Conservation (phyloP, 2,329 filamentous ascomycete genomes). For the Raffaelea ambrosiae region DNA sequence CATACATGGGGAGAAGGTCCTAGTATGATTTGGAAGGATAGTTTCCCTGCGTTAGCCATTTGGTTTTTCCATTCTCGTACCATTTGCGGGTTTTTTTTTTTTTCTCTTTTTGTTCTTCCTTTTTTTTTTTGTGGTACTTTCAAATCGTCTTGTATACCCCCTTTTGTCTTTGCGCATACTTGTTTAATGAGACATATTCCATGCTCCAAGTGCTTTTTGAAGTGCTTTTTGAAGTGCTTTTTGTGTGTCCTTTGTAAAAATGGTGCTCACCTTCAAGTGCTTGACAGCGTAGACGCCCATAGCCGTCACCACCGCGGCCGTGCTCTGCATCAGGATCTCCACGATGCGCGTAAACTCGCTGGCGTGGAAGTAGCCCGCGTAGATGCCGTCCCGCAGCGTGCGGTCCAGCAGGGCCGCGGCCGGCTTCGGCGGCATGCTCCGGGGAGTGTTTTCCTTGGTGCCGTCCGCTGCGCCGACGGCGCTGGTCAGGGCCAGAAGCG, state of each 20-base stretch:
- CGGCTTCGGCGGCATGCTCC: slow-evolving; percentile 7
- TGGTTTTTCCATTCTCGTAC: no score
- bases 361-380: slow-evolving; percentile 48
- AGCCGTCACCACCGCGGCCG: slow-evolving; percentile 38
- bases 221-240: no score
- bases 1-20: slow-evolving; percentile 60
- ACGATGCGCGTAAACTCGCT: slow-evolving; percentile 50
- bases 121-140: background rate
- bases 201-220: no score
- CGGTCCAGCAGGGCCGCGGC: slow-evolving; percentile 36
- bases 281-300: slow-evolving; percentile 57
- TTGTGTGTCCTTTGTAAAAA: no score
- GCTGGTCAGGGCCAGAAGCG: slow-evolving; percentile 49
- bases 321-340: slow-evolving; percentile 43
- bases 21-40: slow-evolving; percentile 19
- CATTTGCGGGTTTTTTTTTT: background rate
- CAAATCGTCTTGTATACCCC: no score
- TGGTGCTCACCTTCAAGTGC: slow-evolving; percentile 50
- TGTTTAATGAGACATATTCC: background rate
- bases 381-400: slow-evolving; percentile 46
- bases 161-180: no score
- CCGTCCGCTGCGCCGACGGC: slow-evolving; percentile 2
- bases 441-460: slow-evolving; percentile 9
- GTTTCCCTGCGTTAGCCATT: background rate
- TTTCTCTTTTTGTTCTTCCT: background rate